Evolutionary conservation across 345 rosid genomes (phyloP).

Genomic region (Boechera retrofracta): DNA sequence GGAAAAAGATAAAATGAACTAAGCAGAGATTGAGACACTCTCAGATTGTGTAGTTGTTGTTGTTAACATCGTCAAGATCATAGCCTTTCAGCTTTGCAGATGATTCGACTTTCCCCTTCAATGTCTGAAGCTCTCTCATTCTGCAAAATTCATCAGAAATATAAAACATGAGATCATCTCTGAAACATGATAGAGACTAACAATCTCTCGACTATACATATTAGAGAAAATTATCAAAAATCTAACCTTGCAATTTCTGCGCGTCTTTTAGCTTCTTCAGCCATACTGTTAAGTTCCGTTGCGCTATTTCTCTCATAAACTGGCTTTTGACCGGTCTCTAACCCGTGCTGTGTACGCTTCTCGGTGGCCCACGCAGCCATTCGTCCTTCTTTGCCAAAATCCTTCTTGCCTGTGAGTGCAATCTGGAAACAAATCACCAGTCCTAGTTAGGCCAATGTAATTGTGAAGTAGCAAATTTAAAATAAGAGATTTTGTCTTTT

Average conservation of each 20-base stretch:
- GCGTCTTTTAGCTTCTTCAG: conserved; percentile 60
- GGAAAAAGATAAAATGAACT: conserved; percentile 14
- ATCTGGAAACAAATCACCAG: conserved; percentile 21
- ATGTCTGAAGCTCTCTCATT: conserved; percentile 60
- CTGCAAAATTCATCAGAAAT: conserved; percentile 35
- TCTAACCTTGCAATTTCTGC: conserved; percentile 52
- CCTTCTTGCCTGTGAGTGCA: conserved; percentile 54
- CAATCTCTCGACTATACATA: background rate
- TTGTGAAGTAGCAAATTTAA: background rate
- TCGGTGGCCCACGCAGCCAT: conserved; percentile 59
- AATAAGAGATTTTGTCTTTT: background rate
- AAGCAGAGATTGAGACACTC: conserved; percentile 18
- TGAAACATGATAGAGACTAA: background rate
- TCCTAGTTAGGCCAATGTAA: conserved; percentile 9
- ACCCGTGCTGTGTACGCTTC: conserved; percentile 52
- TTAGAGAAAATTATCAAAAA: background rate
- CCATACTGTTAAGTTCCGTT: conserved; percentile 50
- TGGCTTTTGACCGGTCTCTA: conserved; percentile 40
- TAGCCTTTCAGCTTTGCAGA: conserved; percentile 53
- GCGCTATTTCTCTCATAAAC: conserved; percentile 39
- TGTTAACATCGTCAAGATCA: conserved; percentile 55
- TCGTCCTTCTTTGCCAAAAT: conserved; percentile 52
- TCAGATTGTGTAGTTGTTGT: conserved; percentile 44
- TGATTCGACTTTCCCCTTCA: conserved; percentile 62
- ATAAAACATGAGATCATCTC: conserved; percentile 21